Percentiles rank a stretch among this genome's conserved stretches.
These are phyloP conservation scores for Crithidia expoeki DNA, from an alignment of 208 protist genomes.

Conservation along the genomic window DNA sequence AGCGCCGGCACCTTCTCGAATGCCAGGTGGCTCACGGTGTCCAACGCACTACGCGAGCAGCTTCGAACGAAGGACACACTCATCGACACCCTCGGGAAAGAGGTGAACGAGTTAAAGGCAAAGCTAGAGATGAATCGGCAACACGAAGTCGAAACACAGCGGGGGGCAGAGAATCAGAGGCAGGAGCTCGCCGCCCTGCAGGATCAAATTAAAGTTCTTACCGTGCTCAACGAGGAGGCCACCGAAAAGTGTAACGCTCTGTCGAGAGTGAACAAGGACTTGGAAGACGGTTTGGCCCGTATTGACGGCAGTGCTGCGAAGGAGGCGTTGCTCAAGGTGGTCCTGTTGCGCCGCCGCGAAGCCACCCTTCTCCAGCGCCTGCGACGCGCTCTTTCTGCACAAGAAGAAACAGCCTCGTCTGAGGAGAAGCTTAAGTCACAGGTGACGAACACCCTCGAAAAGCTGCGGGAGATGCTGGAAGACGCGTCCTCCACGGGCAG, in stretches of 20 bases:
- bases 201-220: conserved; percentile 39
- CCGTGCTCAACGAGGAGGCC: conserved; percentile 65
- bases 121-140: conserved; percentile 44
- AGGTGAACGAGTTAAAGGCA: conserved; percentile 48
- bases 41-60: conserved; percentile 75
- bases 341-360: conserved; percentile 81
- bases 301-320: conserved; percentile 43
- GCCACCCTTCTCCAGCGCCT: conserved; percentile 79
- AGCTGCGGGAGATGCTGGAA: conserved; percentile 70
- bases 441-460: conserved; percentile 62
- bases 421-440: conserved; percentile 49
- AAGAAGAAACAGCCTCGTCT: conserved; percentile 48
- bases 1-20: conserved; percentile 20
- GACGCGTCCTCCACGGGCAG: conserved; percentile 56
- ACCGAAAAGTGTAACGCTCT: conserved; percentile 43
- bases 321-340: conserved; percentile 84
- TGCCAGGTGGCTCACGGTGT: conserved; percentile 50
- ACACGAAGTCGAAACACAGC: conserved; percentile 18
- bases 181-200: conserved; percentile 14
- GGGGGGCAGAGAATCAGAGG: conserved; percentile 20
- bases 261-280: conserved; percentile 61
- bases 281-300: conserved; percentile 42
- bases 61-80: conserved; percentile 72
- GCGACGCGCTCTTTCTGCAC: conserved; percentile 56
- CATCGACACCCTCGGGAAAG: conserved; percentile 61